Conservation (phyloP, 2,329 filamentous ascomycete genomes). For the Fusarium sp. region DNA sequence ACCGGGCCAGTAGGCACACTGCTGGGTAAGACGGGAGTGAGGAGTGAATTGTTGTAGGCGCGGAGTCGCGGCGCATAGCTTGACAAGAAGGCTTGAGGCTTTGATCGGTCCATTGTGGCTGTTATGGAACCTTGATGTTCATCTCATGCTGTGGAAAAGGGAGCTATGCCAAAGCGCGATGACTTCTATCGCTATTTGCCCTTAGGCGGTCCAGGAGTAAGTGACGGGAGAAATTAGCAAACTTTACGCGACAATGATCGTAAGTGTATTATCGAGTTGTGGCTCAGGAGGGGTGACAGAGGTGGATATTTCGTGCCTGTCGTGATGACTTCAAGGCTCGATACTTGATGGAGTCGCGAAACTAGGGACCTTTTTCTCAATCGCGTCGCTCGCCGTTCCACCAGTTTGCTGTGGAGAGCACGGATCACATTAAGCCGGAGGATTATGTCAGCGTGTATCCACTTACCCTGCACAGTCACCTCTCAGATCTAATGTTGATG, state of each 20-base stretch:
- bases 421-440: background rate
- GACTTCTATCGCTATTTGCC: slow-evolving; percentile 29
- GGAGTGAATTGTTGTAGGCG: slow-evolving; percentile 89
- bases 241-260: slow-evolving; percentile 14
- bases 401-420: slow-evolving; percentile 39
- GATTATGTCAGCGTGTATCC: slow-evolving; percentile 36
- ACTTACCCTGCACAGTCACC: slow-evolving; percentile 29
- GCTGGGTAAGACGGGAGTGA: slow-evolving; percentile 84
- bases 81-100: slow-evolving; percentile 88
- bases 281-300: slow-evolving; percentile 5
- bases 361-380: slow-evolving; percentile 49
- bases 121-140: slow-evolving; percentile 41
- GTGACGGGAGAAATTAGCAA: background rate
- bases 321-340: slow-evolving; percentile 41
- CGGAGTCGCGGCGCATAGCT: slow-evolving; percentile 92
- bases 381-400: slow-evolving; percentile 48
- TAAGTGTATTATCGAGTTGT: background rate
- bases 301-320: slow-evolving; percentile 31
- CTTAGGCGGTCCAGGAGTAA: slow-evolving; percentile 2
- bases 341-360: slow-evolving; percentile 49
- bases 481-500: background rate
- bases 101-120: slow-evolving; percentile 63
- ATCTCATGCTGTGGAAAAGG: slow-evolving; percentile 50
- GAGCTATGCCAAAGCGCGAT: slow-evolving; percentile 42
- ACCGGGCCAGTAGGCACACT: slow-evolving; percentile 73